Conservation (phyloP, 345 rosid species). For the Sonneratia caseolaris region DNA sequence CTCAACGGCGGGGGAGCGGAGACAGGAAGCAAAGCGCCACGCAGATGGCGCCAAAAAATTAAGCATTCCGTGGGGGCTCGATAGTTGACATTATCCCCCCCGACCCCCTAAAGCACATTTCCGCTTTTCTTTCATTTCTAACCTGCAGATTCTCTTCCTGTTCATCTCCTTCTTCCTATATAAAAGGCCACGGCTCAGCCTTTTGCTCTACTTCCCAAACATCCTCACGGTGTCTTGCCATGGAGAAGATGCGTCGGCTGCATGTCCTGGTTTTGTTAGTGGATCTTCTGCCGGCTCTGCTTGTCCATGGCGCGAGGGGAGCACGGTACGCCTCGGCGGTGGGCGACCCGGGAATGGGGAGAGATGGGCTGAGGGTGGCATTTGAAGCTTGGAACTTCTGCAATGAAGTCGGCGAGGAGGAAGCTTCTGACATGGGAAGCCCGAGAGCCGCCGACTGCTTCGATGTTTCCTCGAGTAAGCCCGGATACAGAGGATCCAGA, state of each 20-base stretch:
- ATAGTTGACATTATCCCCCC: too few relatives aligned
- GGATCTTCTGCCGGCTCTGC: background rate
- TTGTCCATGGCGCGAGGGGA: slow-evolving; percentile 4
- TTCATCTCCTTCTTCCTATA: background rate
- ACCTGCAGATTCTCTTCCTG: background rate
- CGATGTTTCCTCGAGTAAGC: slow-evolving; percentile 30
- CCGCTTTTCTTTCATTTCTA: background rate
- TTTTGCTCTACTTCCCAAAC: background rate
- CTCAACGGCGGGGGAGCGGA: too few relatives aligned
- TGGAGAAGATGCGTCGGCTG: slow-evolving; percentile 9
- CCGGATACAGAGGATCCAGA: slow-evolving; percentile 8
- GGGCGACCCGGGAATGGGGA: slow-evolving; percentile 82
- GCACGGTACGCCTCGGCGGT: slow-evolving; percentile 34
- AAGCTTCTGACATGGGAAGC: slow-evolving; percentile 61
- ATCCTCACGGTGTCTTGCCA: background rate
- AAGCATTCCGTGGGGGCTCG: too few relatives aligned
- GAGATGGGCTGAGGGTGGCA: slow-evolving; percentile 67
- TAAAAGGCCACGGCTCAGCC: background rate
- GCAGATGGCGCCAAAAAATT: too few relatives aligned
- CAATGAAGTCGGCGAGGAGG: slow-evolving; percentile 75
- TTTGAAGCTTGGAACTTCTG: slow-evolving; percentile 95
- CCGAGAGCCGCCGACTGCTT: slow-evolving; percentile 86
- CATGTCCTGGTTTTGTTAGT: slow-evolving; percentile 1
- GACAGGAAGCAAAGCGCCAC: too few relatives aligned
- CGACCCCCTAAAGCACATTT: too few relatives aligned